Conservation (phyloP, 2,329 filamentous ascomycete species). For the Colletotrichum theobromicola region DNA sequence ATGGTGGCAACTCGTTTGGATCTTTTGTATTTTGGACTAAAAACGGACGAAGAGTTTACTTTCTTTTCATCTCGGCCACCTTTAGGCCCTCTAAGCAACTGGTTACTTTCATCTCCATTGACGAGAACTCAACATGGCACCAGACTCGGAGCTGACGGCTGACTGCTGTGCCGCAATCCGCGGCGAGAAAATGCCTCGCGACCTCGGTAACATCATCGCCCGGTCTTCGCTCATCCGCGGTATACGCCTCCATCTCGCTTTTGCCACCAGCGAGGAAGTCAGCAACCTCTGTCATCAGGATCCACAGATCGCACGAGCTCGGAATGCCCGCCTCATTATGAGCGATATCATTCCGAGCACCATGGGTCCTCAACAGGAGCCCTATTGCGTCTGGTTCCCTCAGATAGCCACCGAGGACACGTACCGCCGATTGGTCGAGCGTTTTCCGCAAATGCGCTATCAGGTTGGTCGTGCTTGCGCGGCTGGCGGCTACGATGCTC, state of each 20-base stretch:
- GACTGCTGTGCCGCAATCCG: not conserved
- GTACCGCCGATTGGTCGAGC: slow-evolving; percentile 35
- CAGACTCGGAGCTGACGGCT: not conserved
- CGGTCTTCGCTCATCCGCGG: not conserved
- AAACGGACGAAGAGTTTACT: not conserved
- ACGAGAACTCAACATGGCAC: not conserved
- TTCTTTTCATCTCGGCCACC: not conserved
- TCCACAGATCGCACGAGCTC: not conserved
- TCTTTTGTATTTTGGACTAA: not conserved
- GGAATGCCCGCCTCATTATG: slow-evolving; percentile 28
- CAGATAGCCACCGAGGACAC: not conserved
- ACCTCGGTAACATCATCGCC: not conserved
- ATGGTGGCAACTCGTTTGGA: not conserved
- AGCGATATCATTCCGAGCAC: slow-evolving; percentile 32
- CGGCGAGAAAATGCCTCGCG: not conserved
- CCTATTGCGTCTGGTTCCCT: slow-evolving; percentile 32
- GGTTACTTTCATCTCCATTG: not conserved
- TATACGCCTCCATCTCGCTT: not conserved
- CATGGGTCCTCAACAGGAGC: slow-evolving; percentile 25
- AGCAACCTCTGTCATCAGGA: not conserved
- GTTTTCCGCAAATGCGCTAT: slow-evolving; percentile 39
- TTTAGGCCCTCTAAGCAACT: not conserved
- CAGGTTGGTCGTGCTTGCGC: slow-evolving; percentile 43
- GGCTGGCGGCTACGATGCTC: slow-evolving; percentile 36
- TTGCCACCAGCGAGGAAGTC: not conserved